These are phyloP conservation scores for Lizonia empirigonia DNA, from an alignment of 2,329 filamentous ascomycete species.

Conservation along the genomic window DNA sequence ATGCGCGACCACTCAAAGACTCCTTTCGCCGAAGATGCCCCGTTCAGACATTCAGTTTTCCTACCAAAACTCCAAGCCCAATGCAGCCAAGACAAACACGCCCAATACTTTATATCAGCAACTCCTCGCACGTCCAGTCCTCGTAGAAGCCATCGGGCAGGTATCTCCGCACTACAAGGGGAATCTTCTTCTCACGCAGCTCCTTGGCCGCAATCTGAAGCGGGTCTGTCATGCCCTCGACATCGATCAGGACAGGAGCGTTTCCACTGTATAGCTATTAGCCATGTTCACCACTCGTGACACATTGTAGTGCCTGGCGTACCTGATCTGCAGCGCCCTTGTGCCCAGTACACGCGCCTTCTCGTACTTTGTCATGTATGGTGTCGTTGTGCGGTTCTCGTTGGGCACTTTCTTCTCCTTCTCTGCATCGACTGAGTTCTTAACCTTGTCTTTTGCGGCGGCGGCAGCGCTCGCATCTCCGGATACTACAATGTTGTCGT, in stretches of 20 bases:
- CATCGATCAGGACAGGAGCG: constrained; percentile 91
- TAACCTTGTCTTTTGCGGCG: constrained; percentile 48
- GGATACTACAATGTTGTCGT: constrained; percentile 52
- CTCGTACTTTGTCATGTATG: constrained; percentile 99
- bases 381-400: constrained; percentile 87
- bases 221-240: constrained; percentile 97
- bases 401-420: constrained; percentile 87
- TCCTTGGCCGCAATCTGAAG: constrained; percentile 98
- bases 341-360: constrained; percentile 91
- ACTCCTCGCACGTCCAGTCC: constrained; percentile 98
- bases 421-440: constrained; percentile 63
- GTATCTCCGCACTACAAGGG: constrained; percentile 91
- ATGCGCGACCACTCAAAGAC: constrained; percentile 34
- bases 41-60: constrained; percentile 30
- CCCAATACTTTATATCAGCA: constrained; percentile 58
- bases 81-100: constrained; percentile 35
- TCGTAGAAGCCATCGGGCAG: constrained; percentile 98
- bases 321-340: constrained; percentile 94
- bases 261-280: constrained; percentile 74
- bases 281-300: neutral
- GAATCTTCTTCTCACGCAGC: constrained; percentile 97
- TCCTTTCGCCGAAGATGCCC: constrained; percentile 43
- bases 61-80: constrained; percentile 43
- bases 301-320: constrained; percentile 35
- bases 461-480: constrained; percentile 61